phyloP scores from a whole-genome alignment of 1,284 basidiomycete species.

The Ganoderma resinaceum region DNA sequence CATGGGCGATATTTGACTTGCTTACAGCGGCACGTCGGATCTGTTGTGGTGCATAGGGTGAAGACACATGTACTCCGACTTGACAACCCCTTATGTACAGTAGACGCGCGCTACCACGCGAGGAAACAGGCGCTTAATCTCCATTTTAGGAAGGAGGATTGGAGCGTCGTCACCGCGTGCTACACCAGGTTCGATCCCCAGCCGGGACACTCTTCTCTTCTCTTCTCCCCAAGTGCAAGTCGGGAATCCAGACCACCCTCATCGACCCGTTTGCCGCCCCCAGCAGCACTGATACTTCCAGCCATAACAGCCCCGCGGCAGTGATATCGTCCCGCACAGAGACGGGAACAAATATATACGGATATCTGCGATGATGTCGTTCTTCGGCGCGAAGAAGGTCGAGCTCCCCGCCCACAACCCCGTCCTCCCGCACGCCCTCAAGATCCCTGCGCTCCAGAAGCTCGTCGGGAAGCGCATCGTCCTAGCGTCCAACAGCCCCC shows the following conservation, averaged over 20 bases:
- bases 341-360: background rate
- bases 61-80: background rate
- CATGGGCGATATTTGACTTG: background rate
- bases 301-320: background rate
- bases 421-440: conserved; percentile 77
- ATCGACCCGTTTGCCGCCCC: background rate
- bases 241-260: background rate
- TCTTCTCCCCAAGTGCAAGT: background rate
- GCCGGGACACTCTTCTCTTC: background rate
- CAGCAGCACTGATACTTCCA: background rate
- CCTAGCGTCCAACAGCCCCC: conserved; percentile 86
- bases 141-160: background rate
- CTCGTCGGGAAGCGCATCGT: conserved; percentile 80
- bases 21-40: background rate
- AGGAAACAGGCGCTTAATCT: background rate
- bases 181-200: background rate
- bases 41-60: background rate
- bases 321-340: background rate
- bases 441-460: conserved; percentile 73
- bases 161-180: background rate
- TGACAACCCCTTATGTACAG: no score
- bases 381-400: conserved; percentile 36
- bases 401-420: conserved; percentile 40
- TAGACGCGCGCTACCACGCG: no score
- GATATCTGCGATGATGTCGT: conserved; percentile 32